phyloP scores from a whole-genome alignment of 306 rosid genomes.

The Arachis hypogaea region DNA sequence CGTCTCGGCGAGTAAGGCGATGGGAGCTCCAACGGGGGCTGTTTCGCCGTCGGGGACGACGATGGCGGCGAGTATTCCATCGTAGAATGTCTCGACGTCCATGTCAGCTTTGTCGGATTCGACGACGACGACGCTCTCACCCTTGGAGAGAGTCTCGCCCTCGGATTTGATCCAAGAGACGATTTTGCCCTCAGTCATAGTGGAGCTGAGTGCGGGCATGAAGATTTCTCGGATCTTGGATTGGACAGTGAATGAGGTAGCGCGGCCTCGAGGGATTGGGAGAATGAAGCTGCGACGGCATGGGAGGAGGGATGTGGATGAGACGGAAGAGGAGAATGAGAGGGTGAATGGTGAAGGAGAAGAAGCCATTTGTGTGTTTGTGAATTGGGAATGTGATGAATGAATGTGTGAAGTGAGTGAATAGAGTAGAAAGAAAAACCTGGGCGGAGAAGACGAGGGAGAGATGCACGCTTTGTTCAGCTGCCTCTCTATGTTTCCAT shows the following conservation, averaged over 20 bases:
- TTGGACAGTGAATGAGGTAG: conserved; percentile 41
- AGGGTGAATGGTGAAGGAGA: conserved; percentile 29
- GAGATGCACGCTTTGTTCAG: not conserved
- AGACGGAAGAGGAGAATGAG: conserved; percentile 70
- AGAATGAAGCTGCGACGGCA: conserved; percentile 40
- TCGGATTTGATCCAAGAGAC: conserved; percentile 89
- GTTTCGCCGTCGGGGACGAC: conserved; percentile 69
- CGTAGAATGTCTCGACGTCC: conserved; percentile 48
- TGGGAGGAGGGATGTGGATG: conserved; percentile 50
- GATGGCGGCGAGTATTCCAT: conserved; percentile 44
- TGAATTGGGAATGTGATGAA: not conserved
- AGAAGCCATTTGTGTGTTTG: not conserved
- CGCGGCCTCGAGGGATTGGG: conserved; percentile 47
- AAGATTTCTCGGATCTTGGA: conserved; percentile 87
- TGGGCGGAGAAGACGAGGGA: conserved; percentile 2
- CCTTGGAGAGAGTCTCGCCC: conserved; percentile 78
- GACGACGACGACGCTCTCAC: conserved; percentile 63
- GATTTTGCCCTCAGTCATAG: conserved; percentile 93
- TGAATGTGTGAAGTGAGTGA: not conserved
- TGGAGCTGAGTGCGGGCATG: conserved; percentile 95
- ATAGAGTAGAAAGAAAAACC: not conserved
- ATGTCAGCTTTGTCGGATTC: conserved; percentile 44
- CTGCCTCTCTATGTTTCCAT: not conserved
- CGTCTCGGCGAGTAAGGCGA: conserved; percentile 71
- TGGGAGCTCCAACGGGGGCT: conserved; percentile 86